Evolutionary conservation across 805 yeast species (phyloP).

Genomic region (Saccharomycopsis oosterbeekiorum): DNA sequence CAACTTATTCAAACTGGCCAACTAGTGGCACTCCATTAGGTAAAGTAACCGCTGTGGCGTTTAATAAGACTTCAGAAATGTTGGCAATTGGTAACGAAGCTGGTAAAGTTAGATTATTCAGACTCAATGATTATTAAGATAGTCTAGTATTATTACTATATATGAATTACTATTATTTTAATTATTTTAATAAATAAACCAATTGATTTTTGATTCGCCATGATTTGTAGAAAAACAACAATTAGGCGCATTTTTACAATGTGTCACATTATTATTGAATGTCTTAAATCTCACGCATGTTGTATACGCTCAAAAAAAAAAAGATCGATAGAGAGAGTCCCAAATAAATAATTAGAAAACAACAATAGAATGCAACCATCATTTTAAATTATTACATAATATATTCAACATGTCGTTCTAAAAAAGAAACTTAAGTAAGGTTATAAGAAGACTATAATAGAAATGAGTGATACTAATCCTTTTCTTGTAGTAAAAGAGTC

Average conservation of each 20-base stretch:
- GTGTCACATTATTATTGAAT: no score
- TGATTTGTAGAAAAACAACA: not conserved
- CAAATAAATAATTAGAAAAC: no score
- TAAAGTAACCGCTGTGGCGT: constrained; percentile 71
- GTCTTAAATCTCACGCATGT: no score
- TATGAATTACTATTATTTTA: not conserved
- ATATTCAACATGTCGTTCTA: no score
- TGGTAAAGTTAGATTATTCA: constrained; percentile 86
- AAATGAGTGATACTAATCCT: not conserved
- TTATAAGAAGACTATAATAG: no score
- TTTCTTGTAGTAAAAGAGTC: not conserved
- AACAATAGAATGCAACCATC: no score
- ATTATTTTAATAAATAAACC: no score
- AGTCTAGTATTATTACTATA: not conserved
- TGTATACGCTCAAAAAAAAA: no score
- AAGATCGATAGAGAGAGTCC: no score
- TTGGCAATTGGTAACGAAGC: constrained; percentile 83
- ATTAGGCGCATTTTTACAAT: no score
- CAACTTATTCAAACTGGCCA: constrained; percentile 93
- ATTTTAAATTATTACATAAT: no score
- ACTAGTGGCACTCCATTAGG: constrained; percentile 95
- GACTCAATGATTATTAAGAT: constrained; percentile 62
- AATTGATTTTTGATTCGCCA: not conserved
- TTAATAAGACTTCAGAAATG: constrained; percentile 76
- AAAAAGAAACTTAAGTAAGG: not conserved